A percentile compares a stretch with the other conserved stretches of the same genome.
Evolutionary conservation across 1,139 yeast genomes (phyloP).

Genomic region (Hyphopichia pseudoburtonii): DNA sequence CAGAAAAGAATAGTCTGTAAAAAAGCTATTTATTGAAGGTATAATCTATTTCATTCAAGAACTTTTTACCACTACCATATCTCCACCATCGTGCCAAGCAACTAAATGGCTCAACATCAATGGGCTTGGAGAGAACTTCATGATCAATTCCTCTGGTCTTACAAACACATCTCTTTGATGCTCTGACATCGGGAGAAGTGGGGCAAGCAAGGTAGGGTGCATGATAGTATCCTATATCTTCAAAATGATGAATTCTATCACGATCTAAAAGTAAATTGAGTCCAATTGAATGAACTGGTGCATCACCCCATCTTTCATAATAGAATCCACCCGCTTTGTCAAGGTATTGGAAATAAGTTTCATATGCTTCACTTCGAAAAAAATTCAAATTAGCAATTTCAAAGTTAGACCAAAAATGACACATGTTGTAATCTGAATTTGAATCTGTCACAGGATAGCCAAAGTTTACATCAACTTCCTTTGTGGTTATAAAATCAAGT

Average conservation of each 20-base stretch:
- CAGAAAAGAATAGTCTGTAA: background rate
- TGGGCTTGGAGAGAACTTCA: constrained; percentile 34
- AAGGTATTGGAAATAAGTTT: constrained; percentile 65
- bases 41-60: constrained; percentile 39
- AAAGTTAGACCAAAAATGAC: constrained; percentile 96
- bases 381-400: constrained; percentile 83
- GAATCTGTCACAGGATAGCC: constrained; percentile 20
- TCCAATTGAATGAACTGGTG: constrained; percentile 90
- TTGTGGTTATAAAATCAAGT: constrained; percentile 66
- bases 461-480: constrained; percentile 39
- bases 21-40: constrained; percentile 6
- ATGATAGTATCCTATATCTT: constrained; percentile 87
- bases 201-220: constrained; percentile 87
- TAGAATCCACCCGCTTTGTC: constrained; percentile 82
- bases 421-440: constrained; percentile 69
- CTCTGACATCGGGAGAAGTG: constrained; percentile 43
- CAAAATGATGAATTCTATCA: constrained; percentile 78
- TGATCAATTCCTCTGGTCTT: constrained; percentile 35
- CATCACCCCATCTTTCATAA: constrained; percentile 97
- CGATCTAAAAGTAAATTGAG: constrained; percentile 65
- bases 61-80: constrained; percentile 57
- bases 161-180: constrained; percentile 73
- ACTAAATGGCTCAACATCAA: constrained; percentile 64
- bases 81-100: constrained; percentile 90
- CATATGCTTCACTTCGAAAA: constrained; percentile 70